A percentile compares a stretch with the other conserved stretches of the same genome.
Conservation (phyloP, 768 basidiomycete species). For the Amanita jacksonii region DNA sequence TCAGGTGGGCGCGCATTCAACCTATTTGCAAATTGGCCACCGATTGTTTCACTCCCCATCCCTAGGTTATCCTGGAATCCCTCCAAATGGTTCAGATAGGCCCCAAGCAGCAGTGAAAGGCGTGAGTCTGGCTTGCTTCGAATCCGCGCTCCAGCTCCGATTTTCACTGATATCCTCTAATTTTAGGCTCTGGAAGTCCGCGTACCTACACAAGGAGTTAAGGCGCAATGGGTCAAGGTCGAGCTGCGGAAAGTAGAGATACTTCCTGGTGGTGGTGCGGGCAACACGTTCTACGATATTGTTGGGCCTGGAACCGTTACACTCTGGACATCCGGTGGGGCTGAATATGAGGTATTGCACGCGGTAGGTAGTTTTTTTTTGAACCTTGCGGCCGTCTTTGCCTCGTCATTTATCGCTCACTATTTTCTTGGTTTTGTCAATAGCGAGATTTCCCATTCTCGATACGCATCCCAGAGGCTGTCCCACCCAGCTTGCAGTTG, state of each 20-base stretch:
- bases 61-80: constrained; percentile 84
- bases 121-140: constrained; percentile 35
- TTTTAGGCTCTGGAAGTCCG: constrained; percentile 79
- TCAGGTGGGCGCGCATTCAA: constrained; percentile 41
- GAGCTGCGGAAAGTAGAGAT: constrained; percentile 89
- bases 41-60: too few relatives aligned
- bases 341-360: constrained; percentile 58
- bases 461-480: constrained; percentile 86
- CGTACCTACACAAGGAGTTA: constrained; percentile 61
- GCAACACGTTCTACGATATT: constrained; percentile 68
- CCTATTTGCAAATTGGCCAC: not conserved
- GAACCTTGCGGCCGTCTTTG: constrained; percentile 1
- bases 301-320: constrained; percentile 77
- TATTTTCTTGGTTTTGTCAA: constrained; percentile 1
- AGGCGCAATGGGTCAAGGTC: constrained; percentile 87
- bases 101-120: constrained; percentile 82
- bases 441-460: constrained; percentile 87
- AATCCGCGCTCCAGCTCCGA: not conserved
- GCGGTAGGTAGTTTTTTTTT: constrained; percentile 39
- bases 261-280: constrained; percentile 57
- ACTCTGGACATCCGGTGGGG: constrained; percentile 58
- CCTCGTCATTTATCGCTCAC: too few relatives aligned
- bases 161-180: not conserved
- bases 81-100: constrained; percentile 64
- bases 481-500: constrained; percentile 78